phyloP scores from a whole-genome alignment of 352 stramenopile species.

The Phytophthora cactorum region DNA sequence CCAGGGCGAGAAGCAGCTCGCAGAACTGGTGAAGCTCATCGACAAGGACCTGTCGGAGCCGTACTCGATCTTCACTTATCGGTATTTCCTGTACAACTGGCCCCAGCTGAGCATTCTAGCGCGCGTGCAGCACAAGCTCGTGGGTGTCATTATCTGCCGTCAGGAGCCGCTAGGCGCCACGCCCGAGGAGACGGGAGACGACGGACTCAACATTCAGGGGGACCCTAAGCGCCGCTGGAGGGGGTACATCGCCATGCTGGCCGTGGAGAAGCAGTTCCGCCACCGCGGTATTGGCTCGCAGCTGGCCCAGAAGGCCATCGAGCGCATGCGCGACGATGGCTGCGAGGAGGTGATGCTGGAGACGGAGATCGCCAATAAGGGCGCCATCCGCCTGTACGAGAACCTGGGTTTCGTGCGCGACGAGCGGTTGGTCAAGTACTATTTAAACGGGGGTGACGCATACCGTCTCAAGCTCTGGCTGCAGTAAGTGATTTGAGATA shows the following conservation, averaged over 20 bases:
- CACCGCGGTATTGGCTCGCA: constrained; percentile 92
- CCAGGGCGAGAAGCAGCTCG: constrained; percentile 90
- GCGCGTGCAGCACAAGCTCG: constrained; percentile 83
- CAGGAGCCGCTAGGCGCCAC: constrained; percentile 79
- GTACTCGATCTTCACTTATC: constrained; percentile 97
- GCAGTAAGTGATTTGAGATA: constrained; percentile 46
- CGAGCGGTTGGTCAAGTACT: constrained; percentile 94
- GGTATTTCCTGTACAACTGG: constrained; percentile 97
- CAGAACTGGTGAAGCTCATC: constrained; percentile 93
- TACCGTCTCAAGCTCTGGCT: constrained; percentile 94
- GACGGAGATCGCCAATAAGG: constrained; percentile 93
- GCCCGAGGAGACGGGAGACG: constrained; percentile 52
- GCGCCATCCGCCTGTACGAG: constrained; percentile 93
- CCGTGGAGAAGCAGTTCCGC: constrained; percentile 90
- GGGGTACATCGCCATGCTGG: constrained; percentile 96
- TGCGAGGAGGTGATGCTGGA: constrained; percentile 94
- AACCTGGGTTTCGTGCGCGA: constrained; percentile 94
- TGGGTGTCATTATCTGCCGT: constrained; percentile 94
- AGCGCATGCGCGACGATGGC: constrained; percentile 81
- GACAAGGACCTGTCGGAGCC: constrained; percentile 95
- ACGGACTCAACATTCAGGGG: constrained; percentile 17
- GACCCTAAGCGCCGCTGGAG: constrained; percentile 53
- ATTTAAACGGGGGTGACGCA: constrained; percentile 95
- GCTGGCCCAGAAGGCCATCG: constrained; percentile 88
- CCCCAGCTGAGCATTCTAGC: constrained; percentile 92